These are phyloP conservation scores for Cercospora nicotianae DNA, from an alignment of 2,329 filamentous ascomycete genomes.

Conservation along the genomic window DNA sequence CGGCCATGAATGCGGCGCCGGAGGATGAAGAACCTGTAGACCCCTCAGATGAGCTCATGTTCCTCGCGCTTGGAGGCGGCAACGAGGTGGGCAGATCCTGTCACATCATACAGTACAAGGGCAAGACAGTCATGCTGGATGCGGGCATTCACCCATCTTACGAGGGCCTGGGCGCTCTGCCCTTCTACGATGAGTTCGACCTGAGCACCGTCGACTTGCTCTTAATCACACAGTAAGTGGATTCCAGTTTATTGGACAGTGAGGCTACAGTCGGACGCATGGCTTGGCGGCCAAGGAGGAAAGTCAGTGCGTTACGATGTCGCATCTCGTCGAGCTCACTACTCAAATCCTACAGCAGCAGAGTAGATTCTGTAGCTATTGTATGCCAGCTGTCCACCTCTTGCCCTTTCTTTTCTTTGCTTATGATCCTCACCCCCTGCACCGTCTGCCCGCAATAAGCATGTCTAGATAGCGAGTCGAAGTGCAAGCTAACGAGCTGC, in stretches of 20 bases:
- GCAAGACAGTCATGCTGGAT: slow-evolving; percentile 99
- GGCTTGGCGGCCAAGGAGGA: not conserved
- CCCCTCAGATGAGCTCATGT: slow-evolving; percentile 89
- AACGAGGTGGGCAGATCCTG: slow-evolving; percentile 97
- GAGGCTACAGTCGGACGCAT: not conserved
- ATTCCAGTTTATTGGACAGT: not conserved
- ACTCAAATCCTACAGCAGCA: slow-evolving; percentile 12
- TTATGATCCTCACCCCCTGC: slow-evolving; percentile 13
- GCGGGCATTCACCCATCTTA: slow-evolving; percentile 96
- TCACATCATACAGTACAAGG: slow-evolving; percentile 98
- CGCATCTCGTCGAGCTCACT: slow-evolving; percentile 4
- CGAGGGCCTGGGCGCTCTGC: slow-evolving; percentile 87
- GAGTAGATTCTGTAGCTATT: slow-evolving; percentile 36
- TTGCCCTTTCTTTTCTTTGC: slow-evolving; percentile 14
- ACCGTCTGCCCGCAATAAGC: slow-evolving; percentile 17
- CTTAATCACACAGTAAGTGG: slow-evolving; percentile 95
- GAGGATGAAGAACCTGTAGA: slow-evolving; percentile 82
- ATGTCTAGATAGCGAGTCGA: not conserved
- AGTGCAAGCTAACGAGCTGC: slow-evolving; percentile 7
- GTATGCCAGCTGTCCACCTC: slow-evolving; percentile 35
- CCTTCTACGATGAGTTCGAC: slow-evolving; percentile 98
- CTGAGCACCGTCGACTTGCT: slow-evolving; percentile 95
- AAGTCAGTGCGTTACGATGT: not conserved
- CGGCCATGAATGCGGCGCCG: slow-evolving; percentile 66
- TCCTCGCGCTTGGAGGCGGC: slow-evolving; percentile 88